These are phyloP conservation scores for Linnemannia schmuckeri DNA, from an alignment of 192 early-diverging fungal genomes.

Conservation along the genomic window DNA sequence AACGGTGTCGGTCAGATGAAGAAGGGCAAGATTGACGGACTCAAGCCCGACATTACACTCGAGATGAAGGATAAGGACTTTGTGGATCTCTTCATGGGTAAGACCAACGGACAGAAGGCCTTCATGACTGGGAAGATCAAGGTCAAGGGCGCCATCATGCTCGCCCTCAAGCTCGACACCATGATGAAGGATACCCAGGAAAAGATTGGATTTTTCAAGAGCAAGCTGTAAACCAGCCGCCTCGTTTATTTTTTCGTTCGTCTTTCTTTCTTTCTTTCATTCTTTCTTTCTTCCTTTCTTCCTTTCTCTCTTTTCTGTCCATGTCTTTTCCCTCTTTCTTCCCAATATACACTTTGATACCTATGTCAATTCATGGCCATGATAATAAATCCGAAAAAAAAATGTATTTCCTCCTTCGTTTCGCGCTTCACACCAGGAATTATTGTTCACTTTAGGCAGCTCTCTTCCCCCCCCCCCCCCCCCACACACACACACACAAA, in stretches of 20 bases:
- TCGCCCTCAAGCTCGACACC: constrained; percentile 79
- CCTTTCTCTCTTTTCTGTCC: not conserved
- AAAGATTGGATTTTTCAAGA: constrained; percentile 56
- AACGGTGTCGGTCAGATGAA: constrained; percentile 73
- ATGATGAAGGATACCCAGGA: constrained; percentile 74
- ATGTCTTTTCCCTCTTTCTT: not conserved
- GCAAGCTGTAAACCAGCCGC: constrained; percentile 65
- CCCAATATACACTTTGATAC: too few species aligned
- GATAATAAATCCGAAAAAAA: not conserved
- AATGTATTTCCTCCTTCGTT: too few species aligned
- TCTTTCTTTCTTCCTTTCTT: not conserved
- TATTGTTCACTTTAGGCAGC: too few species aligned
- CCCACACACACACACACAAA: too few species aligned
- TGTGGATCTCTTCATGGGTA: constrained; percentile 86
- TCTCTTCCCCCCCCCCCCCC: too few species aligned
- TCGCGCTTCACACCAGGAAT: too few species aligned
- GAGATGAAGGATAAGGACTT: constrained; percentile 86
- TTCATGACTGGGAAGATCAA: constrained; percentile 95
- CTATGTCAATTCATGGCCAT: too few species aligned
- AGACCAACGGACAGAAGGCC: constrained; percentile 90
- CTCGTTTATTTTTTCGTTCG: too few species aligned
- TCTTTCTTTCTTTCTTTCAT: not conserved
- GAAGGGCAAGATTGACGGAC: constrained; percentile 71
- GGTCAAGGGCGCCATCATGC: constrained; percentile 81
- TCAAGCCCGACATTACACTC: constrained; percentile 82